These are phyloP conservation scores for Syzygium jambos DNA, from an alignment of 345 rosid genomes.

Conservation along the genomic window DNA sequence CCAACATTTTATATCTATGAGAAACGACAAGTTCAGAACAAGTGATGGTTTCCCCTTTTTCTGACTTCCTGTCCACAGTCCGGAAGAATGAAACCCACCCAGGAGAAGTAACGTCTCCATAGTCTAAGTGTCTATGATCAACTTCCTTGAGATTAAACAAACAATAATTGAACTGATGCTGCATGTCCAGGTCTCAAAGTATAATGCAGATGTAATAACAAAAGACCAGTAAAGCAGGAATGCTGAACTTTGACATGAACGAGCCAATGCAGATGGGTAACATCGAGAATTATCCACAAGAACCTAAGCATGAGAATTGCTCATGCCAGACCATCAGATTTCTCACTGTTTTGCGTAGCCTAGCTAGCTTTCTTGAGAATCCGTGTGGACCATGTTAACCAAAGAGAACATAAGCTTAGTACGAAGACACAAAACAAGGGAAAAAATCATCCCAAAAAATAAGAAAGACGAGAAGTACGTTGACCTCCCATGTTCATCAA, in stretches of 20 bases:
- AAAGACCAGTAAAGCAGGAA: background rate
- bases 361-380: background rate
- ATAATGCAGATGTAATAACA: background rate
- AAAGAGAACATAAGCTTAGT: background rate
- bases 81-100: background rate
- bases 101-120: background rate
- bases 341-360: background rate
- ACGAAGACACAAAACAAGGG: background rate
- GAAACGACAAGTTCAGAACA: background rate
- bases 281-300: background rate
- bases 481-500: conserved; percentile 98
- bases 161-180: background rate
- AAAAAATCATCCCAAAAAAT: background rate
- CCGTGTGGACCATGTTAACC: background rate
- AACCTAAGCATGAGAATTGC: background rate
- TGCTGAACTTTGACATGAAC: background rate
- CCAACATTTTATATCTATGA: background rate
- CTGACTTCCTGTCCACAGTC: background rate
- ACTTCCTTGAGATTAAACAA: background rate
- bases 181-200: background rate
- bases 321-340: background rate
- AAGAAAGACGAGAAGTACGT: background rate
- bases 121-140: background rate
- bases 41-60: background rate
- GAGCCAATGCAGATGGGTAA: background rate